These are phyloP conservation scores for Quercus ilex DNA, from an alignment of 306 rosid species.

Conservation along the genomic window DNA sequence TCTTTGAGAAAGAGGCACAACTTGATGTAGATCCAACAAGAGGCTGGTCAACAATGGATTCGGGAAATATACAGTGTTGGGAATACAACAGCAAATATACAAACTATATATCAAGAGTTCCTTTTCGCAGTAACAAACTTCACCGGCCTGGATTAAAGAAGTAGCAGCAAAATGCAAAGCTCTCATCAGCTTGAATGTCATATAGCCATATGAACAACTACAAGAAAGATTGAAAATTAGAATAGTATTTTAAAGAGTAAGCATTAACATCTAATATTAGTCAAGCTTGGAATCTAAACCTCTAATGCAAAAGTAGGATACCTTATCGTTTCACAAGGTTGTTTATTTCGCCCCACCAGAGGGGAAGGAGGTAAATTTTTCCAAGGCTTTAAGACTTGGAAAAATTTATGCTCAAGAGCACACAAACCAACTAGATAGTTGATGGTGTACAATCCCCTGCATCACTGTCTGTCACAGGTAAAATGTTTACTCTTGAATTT, in stretches of 20 bases:
- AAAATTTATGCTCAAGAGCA: too few species aligned
- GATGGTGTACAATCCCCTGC: too few species aligned
- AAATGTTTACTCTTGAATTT: too few species aligned
- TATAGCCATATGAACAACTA: background rate
- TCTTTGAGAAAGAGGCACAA: too few species aligned
- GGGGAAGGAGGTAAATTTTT: too few species aligned
- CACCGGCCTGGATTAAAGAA: background rate
- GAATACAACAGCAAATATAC: background rate
- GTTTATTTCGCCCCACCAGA: too few species aligned
- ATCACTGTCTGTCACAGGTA: too few species aligned
- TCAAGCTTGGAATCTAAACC: background rate
- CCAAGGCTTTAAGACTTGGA: too few species aligned
- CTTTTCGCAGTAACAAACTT: background rate
- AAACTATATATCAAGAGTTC: background rate
- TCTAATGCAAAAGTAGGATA: background rate
- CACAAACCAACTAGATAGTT: too few species aligned
- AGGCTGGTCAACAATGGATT: too few species aligned
- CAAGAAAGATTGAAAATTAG: background rate
- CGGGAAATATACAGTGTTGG: background rate
- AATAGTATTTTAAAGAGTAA: background rate
- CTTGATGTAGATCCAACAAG: too few species aligned
- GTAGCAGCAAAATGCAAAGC: background rate
- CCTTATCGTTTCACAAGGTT: too few species aligned
- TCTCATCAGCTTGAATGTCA: background rate
- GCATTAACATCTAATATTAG: background rate